phyloP scores from a whole-genome alignment of 2,329 filamentous ascomycete species.

The Fusarium newnesense region DNA sequence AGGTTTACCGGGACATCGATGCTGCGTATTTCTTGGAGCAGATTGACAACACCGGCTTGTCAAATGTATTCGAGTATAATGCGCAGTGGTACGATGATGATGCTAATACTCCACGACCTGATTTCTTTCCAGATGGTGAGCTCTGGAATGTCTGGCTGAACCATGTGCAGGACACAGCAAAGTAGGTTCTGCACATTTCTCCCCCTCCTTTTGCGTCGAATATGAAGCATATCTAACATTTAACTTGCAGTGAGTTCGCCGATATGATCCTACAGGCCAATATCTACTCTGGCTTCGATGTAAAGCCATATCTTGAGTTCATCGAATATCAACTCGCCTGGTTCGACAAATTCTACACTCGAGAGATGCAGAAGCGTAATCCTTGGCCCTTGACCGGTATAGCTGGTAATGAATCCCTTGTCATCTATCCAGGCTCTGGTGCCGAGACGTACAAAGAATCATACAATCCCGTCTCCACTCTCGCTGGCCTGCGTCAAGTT shows the following conservation, averaged over 20 bases:
- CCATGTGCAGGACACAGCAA: conserved; percentile 8
- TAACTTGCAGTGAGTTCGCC: background rate
- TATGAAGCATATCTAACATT: background rate
- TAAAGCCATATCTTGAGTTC: conserved; percentile 5
- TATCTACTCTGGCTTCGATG: conserved; percentile 2
- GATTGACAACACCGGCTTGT: background rate
- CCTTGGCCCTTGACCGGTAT: background rate
- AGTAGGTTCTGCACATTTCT: background rate
- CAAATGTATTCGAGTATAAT: conserved; percentile 12
- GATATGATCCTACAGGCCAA: conserved; percentile 7
- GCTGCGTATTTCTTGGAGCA: conserved; percentile 4
- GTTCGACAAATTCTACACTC: conserved; percentile 4
- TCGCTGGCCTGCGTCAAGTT: conserved; percentile 1
- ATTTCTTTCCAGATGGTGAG: background rate
- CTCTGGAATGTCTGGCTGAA: conserved; percentile 15
- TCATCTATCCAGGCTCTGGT: conserved; percentile 6
- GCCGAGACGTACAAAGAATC: conserved; percentile 15
- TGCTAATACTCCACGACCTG: background rate
- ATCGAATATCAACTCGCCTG: background rate
- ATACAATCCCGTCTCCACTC: background rate
- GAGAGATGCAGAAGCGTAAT: background rate
- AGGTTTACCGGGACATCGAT: background rate
- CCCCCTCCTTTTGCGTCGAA: fast-evolving
- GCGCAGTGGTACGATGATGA: conserved; percentile 13
- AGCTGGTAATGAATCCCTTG: background rate